phyloP scores from a whole-genome alignment of 345 rosid genomes.

The Brassica rapa region DNA sequence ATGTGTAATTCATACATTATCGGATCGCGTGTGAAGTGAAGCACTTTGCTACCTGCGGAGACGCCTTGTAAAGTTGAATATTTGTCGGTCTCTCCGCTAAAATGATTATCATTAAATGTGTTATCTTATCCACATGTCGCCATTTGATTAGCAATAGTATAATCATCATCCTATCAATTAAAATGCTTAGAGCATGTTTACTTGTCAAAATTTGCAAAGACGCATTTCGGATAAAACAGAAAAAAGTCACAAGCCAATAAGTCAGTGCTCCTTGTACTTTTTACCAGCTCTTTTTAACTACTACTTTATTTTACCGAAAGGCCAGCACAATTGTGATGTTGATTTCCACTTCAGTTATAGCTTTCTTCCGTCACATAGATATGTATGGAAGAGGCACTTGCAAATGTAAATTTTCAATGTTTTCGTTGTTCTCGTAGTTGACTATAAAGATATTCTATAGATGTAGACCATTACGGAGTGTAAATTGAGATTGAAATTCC shows the following conservation, averaged over 20 bases:
- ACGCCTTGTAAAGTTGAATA: no score
- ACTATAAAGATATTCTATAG: not conserved
- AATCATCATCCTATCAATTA: not conserved
- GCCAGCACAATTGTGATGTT: not conserved
- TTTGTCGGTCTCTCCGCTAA: no score
- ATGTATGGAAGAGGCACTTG: not conserved
- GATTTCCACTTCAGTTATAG: slow-evolving; percentile 17
- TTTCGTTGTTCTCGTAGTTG: not conserved
- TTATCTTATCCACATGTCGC: not conserved
- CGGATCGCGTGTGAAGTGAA: no score
- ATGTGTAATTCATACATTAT: not conserved
- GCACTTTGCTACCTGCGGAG: no score
- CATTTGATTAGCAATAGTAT: not conserved
- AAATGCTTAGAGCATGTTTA: not conserved
- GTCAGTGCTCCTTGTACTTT: slow-evolving; percentile 3
- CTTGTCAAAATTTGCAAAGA: slow-evolving; percentile 2
- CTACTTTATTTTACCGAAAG: slow-evolving; percentile 11
- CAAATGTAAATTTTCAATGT: not conserved
- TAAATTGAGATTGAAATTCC: not conserved
- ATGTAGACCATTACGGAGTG: not conserved
- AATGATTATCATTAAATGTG: no score
- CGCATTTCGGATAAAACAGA: not conserved
- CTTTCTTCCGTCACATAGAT: not conserved
- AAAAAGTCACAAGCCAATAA: slow-evolving; percentile 1
- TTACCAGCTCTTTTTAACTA: slow-evolving; percentile 7